Conservation (phyloP, 768 basidiomycete genomes). For the Hydnomerulius pinastri region DNA sequence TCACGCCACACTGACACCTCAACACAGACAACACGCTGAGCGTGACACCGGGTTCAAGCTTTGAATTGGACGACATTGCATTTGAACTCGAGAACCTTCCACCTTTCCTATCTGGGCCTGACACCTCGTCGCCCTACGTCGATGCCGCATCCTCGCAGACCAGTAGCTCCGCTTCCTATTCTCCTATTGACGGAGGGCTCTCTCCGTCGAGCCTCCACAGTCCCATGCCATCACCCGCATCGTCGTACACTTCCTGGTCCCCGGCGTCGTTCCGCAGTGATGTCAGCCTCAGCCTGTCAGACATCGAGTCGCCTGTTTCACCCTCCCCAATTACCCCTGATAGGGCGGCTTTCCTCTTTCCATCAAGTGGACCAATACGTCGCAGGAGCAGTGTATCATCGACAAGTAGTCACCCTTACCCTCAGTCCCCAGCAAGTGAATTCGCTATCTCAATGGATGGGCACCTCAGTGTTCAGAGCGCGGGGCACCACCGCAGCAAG, state of each 20-base stretch:
- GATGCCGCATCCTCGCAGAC: neutral
- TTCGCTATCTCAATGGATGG: neutral
- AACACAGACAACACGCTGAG: neutral
- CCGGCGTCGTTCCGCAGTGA: constrained; percentile 18
- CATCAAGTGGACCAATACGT: neutral
- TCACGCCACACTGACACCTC: constrained; percentile 19
- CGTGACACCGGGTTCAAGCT: neutral
- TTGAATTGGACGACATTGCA: constrained; percentile 18
- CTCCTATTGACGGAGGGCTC: constrained; percentile 3
- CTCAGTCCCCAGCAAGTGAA: neutral
- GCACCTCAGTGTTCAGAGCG: neutral
- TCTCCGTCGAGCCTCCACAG: constrained; percentile 13
- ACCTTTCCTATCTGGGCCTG: constrained; percentile 8
- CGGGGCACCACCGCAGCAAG: constrained; percentile 17
- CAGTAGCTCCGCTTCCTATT: neutral
- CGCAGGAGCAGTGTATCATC: constrained; percentile 13
- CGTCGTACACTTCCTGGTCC: constrained; percentile 27
- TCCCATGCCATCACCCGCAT: constrained; percentile 25
- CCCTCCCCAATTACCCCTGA: constrained; percentile 21
- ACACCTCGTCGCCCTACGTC: constrained; percentile 7
- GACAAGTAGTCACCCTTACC: neutral
- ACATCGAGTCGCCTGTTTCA: constrained; percentile 19
- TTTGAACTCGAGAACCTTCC: constrained; percentile 19
- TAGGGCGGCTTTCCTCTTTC: constrained; percentile 4
- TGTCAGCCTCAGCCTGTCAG: constrained; percentile 15